phyloP scores from a whole-genome alignment of 2,329 filamentous ascomycete species.

The Didymellaceae sp. region DNA sequence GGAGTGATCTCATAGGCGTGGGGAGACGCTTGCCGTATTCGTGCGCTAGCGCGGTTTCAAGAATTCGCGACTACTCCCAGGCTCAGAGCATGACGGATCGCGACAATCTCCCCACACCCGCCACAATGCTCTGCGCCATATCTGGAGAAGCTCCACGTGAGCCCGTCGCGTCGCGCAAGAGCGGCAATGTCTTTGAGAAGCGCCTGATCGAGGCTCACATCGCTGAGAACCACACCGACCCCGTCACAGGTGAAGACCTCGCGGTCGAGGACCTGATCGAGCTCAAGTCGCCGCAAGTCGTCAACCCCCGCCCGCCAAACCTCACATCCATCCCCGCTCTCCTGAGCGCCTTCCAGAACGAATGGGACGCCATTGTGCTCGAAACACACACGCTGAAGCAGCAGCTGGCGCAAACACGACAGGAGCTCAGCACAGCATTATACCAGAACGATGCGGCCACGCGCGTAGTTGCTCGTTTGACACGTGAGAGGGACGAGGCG shows the following conservation, averaged over 20 bases:
- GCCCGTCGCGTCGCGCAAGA: constrained; percentile 93
- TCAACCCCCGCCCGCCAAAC: constrained; percentile 87
- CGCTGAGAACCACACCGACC: constrained; percentile 89
- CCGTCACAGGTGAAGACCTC: constrained; percentile 85
- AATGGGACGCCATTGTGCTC: constrained; percentile 93
- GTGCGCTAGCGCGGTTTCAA: constrained; percentile 12
- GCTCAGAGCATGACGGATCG: constrained; percentile 3
- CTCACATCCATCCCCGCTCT: constrained; percentile 96
- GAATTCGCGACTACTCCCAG: constrained; percentile 16
- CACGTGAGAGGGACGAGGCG: constrained; percentile 91
- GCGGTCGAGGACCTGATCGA: constrained; percentile 84
- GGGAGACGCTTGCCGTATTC: constrained; percentile 1
- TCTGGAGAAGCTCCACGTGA: constrained; percentile 96
- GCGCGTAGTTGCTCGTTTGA: constrained; percentile 87
- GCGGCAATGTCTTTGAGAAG: constrained; percentile 92
- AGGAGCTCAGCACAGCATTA: constrained; percentile 90
- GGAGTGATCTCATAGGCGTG: neutral
- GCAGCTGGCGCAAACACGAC: constrained; percentile 85
- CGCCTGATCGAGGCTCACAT: constrained; percentile 95
- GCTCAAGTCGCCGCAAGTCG: constrained; percentile 81
- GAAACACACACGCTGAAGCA: constrained; percentile 92
- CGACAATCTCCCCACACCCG: constrained; percentile 16
- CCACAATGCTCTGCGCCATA: constrained; percentile 64
- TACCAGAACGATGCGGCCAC: constrained; percentile 99
- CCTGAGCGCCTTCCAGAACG: constrained; percentile 93